phyloP scores from a whole-genome alignment of 108 stramenopile species.

The Nitzschia inconspicua region DNA sequence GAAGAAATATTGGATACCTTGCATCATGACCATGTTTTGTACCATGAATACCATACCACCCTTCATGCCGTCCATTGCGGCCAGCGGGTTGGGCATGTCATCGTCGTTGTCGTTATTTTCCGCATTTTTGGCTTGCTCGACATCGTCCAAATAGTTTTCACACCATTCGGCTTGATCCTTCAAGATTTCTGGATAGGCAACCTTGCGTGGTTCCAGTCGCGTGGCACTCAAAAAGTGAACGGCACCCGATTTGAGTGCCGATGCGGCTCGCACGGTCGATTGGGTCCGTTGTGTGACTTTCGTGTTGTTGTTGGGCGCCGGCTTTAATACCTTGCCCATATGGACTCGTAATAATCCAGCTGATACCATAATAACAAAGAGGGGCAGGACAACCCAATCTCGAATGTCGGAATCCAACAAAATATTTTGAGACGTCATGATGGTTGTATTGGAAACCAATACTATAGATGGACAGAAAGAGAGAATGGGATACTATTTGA shows the following conservation, averaged over 20 bases:
- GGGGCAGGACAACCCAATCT: slow-evolving; percentile 82
- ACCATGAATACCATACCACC: slow-evolving; percentile 96
- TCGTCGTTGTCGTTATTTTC: slow-evolving; percentile 38
- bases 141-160: slow-evolving; percentile 30
- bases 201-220: slow-evolving; percentile 45
- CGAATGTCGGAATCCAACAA: slow-evolving; percentile 75
- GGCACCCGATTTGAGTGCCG: slow-evolving; percentile 39
- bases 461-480: too few relatives aligned
- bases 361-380: slow-evolving; percentile 78
- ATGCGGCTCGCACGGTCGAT: slow-evolving; percentile 28
- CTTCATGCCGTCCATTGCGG: slow-evolving; percentile 62
- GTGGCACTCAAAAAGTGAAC: slow-evolving; percentile 45
- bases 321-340: slow-evolving; percentile 57
- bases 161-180: slow-evolving; percentile 40
- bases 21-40: slow-evolving; percentile 99
- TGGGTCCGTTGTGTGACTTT: slow-evolving; percentile 38
- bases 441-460: too few relatives aligned
- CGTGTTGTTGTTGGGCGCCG: slow-evolving; percentile 23
- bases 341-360: slow-evolving; percentile 66
- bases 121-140: slow-evolving; percentile 25
- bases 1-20: slow-evolving; percentile 95
- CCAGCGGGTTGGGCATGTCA: slow-evolving; percentile 42
- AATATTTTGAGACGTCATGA: slow-evolving; percentile 38
- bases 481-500: too few relatives aligned
- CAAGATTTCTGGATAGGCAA: slow-evolving; percentile 25